Evolutionary conservation across 2,329 filamentous ascomycete genomes (phyloP).

Genomic region (Didymella pomorum): DNA sequence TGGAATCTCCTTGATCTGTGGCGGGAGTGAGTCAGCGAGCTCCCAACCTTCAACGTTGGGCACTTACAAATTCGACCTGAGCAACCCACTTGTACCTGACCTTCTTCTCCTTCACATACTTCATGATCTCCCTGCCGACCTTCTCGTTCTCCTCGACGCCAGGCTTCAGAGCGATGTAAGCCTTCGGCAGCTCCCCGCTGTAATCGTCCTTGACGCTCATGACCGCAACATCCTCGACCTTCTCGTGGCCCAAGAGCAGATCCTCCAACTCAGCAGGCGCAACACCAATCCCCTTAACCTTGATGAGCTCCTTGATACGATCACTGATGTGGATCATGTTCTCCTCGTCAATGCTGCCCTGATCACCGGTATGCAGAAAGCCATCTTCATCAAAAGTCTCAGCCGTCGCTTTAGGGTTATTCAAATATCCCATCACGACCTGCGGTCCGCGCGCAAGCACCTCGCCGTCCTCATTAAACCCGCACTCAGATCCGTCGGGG

Average conservation of each 20-base stretch:
- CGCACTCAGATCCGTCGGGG: conserved; percentile 63
- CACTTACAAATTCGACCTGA: conserved; percentile 53
- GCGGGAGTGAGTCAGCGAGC: neutral
- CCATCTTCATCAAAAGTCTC: conserved; percentile 59
- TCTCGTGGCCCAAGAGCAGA: conserved; percentile 64
- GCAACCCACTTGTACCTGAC: conserved; percentile 58
- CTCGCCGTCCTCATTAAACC: conserved; percentile 62
- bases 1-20: conserved; percentile 46
- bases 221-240: conserved; percentile 66
- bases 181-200: conserved; percentile 57
- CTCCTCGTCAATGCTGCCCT: conserved; percentile 63
- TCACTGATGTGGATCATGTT: conserved; percentile 67
- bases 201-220: conserved; percentile 63
- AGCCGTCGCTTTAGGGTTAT: conserved; percentile 53
- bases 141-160: conserved; percentile 40
- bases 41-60: neutral
- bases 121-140: conserved; percentile 53
- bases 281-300: conserved; percentile 70
- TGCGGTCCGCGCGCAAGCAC: conserved; percentile 59
- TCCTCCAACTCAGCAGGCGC: conserved; percentile 72
- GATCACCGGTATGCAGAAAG: conserved; percentile 66
- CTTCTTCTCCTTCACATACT: conserved; percentile 55
- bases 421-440: conserved; percentile 60
- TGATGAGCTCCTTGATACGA: conserved; percentile 73
- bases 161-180: conserved; percentile 54